Base-by-base conservation (phyloP, 768 basidiomycete species). In the Kwoniella dendrophila region DNA sequence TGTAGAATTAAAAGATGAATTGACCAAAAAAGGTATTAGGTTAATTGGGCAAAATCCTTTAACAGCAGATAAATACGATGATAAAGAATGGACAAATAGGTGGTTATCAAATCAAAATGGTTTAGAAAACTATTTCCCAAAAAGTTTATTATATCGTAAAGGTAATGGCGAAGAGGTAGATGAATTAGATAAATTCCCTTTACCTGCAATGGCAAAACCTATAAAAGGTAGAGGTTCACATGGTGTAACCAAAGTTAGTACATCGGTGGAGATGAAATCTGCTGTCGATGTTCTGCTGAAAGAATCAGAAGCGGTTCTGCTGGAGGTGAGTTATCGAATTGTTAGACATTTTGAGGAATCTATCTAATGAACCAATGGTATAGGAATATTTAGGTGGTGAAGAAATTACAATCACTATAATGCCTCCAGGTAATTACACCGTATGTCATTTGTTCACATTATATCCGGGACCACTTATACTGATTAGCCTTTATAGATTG, bases 181-280 rank as follows among this genome's bases (percentile, higher is more conserved):
- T 2, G 60, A 56, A 24, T 52, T 53, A 26, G 36, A 49, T 2
- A 58, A 56, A 24, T 52, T 66, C 24, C 45, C 44, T 2, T 50
- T 71, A 5, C 75, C 75, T 2, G 68, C 63, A 2, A 70, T 75
- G 8, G 48, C 69, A 5, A 77, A 76, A 62, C 76, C 76, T 29
- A 58, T 77, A 14, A 53, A 73, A 14, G 76, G 76, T n/a, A 52
- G 76, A 49, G 76, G 76, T 2, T 68, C 67, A 1, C 76, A 77
- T 49, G 76, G 76, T 2, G 76, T 77, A 1, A 57, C 56, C 2
- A 30, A 69, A 26, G 70, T 75, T 11, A 51, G 33, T 14, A 63
- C 56, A 4, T 14, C 41, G 0, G 47, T 63, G 32, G 66, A 71
- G 32, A 30, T 75, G 24, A n/a, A 51, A n/a, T 27, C 38, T 12